These are phyloP conservation scores for Pezicula neosporulosa DNA, from an alignment of 2,329 filamentous ascomycete species.

Conservation along the genomic window DNA sequence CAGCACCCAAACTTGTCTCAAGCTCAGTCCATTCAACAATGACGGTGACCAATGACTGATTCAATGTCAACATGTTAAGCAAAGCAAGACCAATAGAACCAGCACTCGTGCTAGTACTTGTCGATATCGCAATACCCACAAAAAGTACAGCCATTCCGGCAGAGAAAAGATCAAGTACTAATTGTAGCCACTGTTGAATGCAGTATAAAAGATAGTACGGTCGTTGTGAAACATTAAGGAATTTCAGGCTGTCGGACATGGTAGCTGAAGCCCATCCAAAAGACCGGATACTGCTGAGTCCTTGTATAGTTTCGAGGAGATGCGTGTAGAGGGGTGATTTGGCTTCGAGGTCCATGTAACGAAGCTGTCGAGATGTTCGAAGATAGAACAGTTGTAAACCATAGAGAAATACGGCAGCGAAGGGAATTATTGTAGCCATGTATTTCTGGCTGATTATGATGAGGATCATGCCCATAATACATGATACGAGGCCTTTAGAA, in stretches of 20 bases:
- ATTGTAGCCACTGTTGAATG: constrained; percentile 41
- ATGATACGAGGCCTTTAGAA: not conserved
- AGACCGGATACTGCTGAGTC: constrained; percentile 38
- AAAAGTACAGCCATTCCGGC: constrained; percentile 26
- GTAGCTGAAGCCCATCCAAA: constrained; percentile 35
- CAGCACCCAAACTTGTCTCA: constrained; percentile 53
- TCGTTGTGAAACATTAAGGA: constrained; percentile 38
- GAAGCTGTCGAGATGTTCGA: constrained; percentile 41
- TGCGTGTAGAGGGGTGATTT: constrained; percentile 40
- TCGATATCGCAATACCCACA: constrained; percentile 22
- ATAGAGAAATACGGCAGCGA: constrained; percentile 5
- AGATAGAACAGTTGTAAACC: constrained; percentile 36
- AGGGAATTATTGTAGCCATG: constrained; percentile 10
- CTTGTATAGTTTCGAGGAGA: constrained; percentile 39
- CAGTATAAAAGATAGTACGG: constrained; percentile 42
- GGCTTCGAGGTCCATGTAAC: constrained; percentile 39
- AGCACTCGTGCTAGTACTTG: constrained; percentile 2
- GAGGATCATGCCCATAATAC: constrained; percentile 1
- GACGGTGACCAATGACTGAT: constrained; percentile 32
- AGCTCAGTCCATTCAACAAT: constrained; percentile 44
- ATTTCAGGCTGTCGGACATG: not conserved
- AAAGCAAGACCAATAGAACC: constrained; percentile 30
- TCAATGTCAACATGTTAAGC: constrained; percentile 43
- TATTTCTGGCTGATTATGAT: constrained; percentile 5
- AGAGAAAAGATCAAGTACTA: constrained; percentile 42